phyloP scores from a whole-genome alignment of 768 basidiomycete genomes.

The Mycena kentingensis region DNA sequence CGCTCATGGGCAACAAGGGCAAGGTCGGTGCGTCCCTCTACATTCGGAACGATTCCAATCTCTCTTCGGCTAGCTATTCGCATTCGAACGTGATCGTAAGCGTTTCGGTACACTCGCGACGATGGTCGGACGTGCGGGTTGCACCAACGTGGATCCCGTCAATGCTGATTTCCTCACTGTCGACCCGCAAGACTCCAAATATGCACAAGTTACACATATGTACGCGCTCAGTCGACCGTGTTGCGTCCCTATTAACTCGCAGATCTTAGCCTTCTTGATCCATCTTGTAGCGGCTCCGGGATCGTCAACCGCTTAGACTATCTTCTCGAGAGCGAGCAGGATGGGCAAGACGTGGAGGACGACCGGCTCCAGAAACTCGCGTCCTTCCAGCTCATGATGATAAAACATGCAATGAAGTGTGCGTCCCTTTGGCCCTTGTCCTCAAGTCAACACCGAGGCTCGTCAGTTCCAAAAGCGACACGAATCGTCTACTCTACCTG shows the following conservation, averaged over 20 bases:
- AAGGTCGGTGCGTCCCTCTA: conserved; percentile 50
- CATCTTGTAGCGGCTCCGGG: conserved; percentile 94
- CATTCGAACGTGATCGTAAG: conserved; percentile 85
- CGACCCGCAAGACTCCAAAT: conserved; percentile 69
- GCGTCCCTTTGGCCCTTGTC: conserved; percentile 26
- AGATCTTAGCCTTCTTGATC: conserved; percentile 76
- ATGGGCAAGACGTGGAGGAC: conserved; percentile 57
- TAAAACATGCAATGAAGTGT: conserved; percentile 97
- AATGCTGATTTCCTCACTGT: conserved; percentile 83
- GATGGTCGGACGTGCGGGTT: conserved; percentile 86
- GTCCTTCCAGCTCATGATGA: conserved; percentile 86
- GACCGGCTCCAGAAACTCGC: conserved; percentile 83
- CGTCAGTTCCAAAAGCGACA: conserved; percentile 69
- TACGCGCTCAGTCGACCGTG: too few relatives aligned
- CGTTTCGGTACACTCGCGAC: conserved; percentile 80
- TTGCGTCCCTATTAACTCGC: conserved; percentile 7
- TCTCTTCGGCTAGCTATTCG: conserved; percentile 56
- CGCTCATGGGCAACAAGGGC: conserved; percentile 81
- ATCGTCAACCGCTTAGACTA: conserved; percentile 90
- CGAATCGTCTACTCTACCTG: conserved; percentile 98
- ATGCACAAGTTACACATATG: conserved; percentile 80
- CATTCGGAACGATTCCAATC: not conserved
- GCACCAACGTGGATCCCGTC: conserved; percentile 74
- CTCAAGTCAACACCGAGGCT: conserved; percentile 8
- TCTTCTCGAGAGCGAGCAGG: conserved; percentile 70